Evolutionary conservation across 1,139 yeast species (phyloP).

Genomic region (Yamadazyma friedrichii): DNA sequence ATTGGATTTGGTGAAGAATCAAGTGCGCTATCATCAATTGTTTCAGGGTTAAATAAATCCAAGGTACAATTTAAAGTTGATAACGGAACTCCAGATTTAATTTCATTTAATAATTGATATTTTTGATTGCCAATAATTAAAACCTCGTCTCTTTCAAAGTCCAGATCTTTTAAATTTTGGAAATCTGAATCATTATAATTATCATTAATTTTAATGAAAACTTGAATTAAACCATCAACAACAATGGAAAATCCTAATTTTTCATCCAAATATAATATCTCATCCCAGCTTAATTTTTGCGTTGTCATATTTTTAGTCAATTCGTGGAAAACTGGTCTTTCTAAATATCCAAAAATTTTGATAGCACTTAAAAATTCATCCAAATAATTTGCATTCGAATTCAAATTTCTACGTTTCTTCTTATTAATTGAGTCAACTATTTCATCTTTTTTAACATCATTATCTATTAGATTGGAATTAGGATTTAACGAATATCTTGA

Average conservation of each 20-base stretch:
- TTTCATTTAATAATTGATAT: constrained; percentile 80
- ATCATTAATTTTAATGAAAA: constrained; percentile 58
- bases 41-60: constrained; percentile 46
- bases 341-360: constrained; percentile 91
- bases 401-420: constrained; percentile 23
- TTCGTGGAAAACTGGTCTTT: constrained; percentile 87
- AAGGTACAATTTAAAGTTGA: constrained; percentile 80
- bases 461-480: constrained; percentile 8
- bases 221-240: constrained; percentile 89
- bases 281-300: constrained; percentile 76
- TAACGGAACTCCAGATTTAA: constrained; percentile 81
- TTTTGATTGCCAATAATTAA: constrained; percentile 46
- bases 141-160: constrained; percentile 39
- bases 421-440: constrained; percentile 32
- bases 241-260: constrained; percentile 85
- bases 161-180: constrained; percentile 21
- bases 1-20: constrained; percentile 5
- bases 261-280: constrained; percentile 69
- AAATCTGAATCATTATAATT: constrained; percentile 7
- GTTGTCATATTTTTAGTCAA: constrained; percentile 91
- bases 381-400: constrained; percentile 48
- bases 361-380: constrained; percentile 91
- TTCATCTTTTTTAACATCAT: constrained; percentile 19
- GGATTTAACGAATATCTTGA: constrained; percentile 35
- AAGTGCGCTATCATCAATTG: not conserved